Evolutionary conservation across 176 grass and related monocot species (phyloP).

Genomic region (maize (Zea mays)): Zm-B73-REFERENCE-NAM-5.0 NC_050096.1:235229001-235229500

Average conservation of each 20-base stretch:
- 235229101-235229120: conserved; percentile 99
- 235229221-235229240: neutral
- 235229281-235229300: conserved; percentile 40
- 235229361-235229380: conserved; percentile 90
- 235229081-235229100: conserved; percentile 99
- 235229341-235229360: conserved; percentile 85
- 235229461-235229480: conserved; percentile 66
- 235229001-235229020: too few species aligned
- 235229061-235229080: conserved; percentile 97
- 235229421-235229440: conserved; percentile 75
- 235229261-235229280: conserved; percentile 3
- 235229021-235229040: too few species aligned
- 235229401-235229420: conserved; percentile 80
- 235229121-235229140: conserved; percentile 39
- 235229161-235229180: neutral
- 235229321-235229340: conserved; percentile 82
- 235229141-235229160: neutral
- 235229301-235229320: conserved; percentile 55
- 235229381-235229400: conserved; percentile 88
- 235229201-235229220: neutral
- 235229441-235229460: conserved; percentile 78
- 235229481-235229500: neutral
- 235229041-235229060: conserved; percentile 42
- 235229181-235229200: neutral
- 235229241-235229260: conserved; percentile 21